phyloP scores from a whole-genome alignment of 148 eudicot genomes.

The Arctostaphylos glauca region DNA sequence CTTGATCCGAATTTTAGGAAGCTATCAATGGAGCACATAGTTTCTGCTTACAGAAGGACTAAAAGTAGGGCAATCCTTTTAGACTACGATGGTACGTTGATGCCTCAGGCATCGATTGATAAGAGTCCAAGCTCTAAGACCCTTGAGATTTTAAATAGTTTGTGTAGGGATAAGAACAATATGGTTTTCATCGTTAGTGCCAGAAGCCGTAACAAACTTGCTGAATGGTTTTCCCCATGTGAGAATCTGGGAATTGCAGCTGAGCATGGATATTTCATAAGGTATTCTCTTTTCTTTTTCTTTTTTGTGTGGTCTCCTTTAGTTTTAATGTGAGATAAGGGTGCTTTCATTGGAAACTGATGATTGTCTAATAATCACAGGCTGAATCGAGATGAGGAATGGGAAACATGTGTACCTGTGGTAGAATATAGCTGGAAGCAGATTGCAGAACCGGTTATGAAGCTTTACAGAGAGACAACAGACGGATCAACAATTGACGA shows the following conservation, averaged over 20 bases:
- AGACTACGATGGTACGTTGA: conserved; percentile 56
- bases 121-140: conserved; percentile 39
- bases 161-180: conserved; percentile 45
- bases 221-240: conserved; percentile 47
- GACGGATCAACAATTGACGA: conserved; percentile 53
- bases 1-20: conserved; percentile 52
- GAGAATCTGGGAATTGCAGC: conserved; percentile 49
- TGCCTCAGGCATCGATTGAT: conserved; percentile 45
- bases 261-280: conserved; percentile 51
- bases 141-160: conserved; percentile 32
- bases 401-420: conserved; percentile 40
- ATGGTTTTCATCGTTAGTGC: conserved; percentile 51
- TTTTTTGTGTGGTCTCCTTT: not conserved
- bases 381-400: conserved; percentile 30
- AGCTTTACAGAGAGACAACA: conserved; percentile 46
- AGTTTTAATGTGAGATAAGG: not conserved
- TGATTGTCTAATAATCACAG: conserved; percentile 13
- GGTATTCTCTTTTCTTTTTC: conserved; percentile 15
- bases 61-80: conserved; percentile 41
- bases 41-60: conserved; percentile 43
- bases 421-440: conserved; percentile 46
- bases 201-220: conserved; percentile 27
- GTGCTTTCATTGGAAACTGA: not conserved
- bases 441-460: conserved; percentile 52
- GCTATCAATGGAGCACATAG: conserved; percentile 48